Percentiles rank a stretch among this genome's conserved stretches.
phyloP scores from a whole-genome alignment of 306 rosid genomes.

The Ammopiptanthus mongolicus region DNA sequence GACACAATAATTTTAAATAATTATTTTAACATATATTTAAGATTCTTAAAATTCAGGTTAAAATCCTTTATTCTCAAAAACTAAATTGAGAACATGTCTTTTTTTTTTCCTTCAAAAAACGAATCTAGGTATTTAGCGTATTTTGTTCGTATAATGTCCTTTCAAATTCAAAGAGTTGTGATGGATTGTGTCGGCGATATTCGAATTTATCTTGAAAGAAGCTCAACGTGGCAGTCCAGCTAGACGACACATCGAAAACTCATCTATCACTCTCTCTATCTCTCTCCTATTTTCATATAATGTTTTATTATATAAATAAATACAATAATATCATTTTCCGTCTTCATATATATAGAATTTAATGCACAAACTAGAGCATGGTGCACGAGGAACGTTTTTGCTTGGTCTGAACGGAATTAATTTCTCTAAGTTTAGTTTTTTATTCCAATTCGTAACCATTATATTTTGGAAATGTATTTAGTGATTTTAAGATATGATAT shows the following conservation, averaged over 20 bases:
- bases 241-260: slow-evolving; percentile 43
- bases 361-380: neutral
- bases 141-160: slow-evolving; percentile 16
- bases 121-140: neutral
- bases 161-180: slow-evolving; percentile 21
- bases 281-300: neutral
- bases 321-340: neutral
- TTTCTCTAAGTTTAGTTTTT: neutral
- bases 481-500: no score
- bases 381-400: neutral
- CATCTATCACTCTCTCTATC: neutral
- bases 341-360: neutral
- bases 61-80: no score
- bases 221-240: slow-evolving; percentile 55
- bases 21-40: no score
- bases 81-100: no score
- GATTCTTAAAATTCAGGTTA: no score
- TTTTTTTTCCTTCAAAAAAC: no score
- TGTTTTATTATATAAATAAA: neutral
- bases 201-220: slow-evolving; percentile 41
- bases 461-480: no score
- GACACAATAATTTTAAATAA: no score
- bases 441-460: neutral
- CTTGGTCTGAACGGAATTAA: slow-evolving; percentile 31
- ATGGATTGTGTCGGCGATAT: slow-evolving; percentile 74